phyloP scores from a whole-genome alignment of 305 asterid species.

The Fraxinus ornus region DNA sequence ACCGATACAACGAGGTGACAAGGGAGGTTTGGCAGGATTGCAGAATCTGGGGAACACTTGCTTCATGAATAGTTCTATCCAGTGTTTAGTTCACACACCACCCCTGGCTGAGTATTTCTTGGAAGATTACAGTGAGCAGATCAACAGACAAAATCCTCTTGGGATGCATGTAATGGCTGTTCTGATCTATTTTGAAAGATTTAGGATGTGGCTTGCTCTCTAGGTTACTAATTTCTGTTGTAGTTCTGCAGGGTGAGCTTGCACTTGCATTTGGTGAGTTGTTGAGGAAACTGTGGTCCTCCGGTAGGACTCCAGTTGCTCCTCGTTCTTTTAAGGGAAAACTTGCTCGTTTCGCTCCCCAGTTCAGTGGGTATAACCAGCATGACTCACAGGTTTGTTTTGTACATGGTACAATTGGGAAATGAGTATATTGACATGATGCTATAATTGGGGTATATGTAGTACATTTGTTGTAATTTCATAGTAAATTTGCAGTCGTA shows the following conservation, averaged over 20 bases:
- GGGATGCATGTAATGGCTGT: constrained; percentile 80
- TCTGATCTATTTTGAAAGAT: constrained; percentile 24
- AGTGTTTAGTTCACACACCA: constrained; percentile 94
- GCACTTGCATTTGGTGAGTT: constrained; percentile 92
- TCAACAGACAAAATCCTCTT: constrained; percentile 74
- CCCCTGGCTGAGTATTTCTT: constrained; percentile 78
- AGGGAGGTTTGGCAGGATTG: constrained; percentile 88
- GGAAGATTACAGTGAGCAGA: constrained; percentile 77
- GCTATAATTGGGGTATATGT: not conserved
- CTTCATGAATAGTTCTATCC: constrained; percentile 94
- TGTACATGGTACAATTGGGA: not conserved
- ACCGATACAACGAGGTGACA: constrained; percentile 47
- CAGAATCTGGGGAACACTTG: constrained; percentile 95
- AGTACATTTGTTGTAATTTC: not conserved
- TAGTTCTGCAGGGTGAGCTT: constrained; percentile 86
- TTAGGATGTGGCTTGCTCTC: constrained; percentile 14
- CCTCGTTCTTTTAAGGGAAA: constrained; percentile 93
- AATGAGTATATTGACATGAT: not conserved
- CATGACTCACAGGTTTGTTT: constrained; percentile 90
- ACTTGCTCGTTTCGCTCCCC: constrained; percentile 98
- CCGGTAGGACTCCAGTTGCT: constrained; percentile 82
- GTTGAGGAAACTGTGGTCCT: constrained; percentile 91
- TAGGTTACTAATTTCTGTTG: constrained; percentile 27
- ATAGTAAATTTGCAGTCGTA: not conserved
- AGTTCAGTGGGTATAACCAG: constrained; percentile 96